phyloP scores from a whole-genome alignment of 1,139 yeast species.

The Entelexis paramagnoliae region DNA sequence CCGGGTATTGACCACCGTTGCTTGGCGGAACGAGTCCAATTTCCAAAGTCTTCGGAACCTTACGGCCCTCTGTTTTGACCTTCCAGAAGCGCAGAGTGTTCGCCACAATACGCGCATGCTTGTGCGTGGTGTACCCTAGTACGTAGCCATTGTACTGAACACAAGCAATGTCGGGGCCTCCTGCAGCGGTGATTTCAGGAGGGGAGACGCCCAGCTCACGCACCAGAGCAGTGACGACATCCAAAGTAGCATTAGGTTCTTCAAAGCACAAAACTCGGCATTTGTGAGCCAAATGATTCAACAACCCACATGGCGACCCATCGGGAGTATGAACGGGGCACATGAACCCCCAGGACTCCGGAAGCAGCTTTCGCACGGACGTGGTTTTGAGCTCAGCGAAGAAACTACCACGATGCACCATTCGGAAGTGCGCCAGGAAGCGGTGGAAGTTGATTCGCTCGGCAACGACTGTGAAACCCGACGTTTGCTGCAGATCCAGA shows the following conservation, averaged over 20 bases:
- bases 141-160: conserved; percentile 89
- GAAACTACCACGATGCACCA: conserved; percentile 99
- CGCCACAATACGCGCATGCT: conserved; percentile 75
- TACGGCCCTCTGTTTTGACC: conserved; percentile 57
- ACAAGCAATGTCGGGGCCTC: conserved; percentile 80
- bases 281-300: conserved; percentile 92
- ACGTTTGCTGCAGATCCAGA: conserved; percentile 92
- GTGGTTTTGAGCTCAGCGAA: conserved; percentile 97
- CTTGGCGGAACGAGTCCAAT: conserved; percentile 95
- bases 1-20: conserved; percentile 93
- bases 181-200: conserved; percentile 43
- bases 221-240: conserved; percentile 60
- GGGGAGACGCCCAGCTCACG: conserved; percentile 76
- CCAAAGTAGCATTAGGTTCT: conserved; percentile 40
- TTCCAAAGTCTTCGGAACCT: conserved; percentile 79
- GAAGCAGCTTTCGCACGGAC: conserved; percentile 88
- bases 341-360: conserved; percentile 97
- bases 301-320: conserved; percentile 98
- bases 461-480: conserved; percentile 97
- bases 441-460: conserved; percentile 96
- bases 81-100: conserved; percentile 91
- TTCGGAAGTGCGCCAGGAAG: conserved; percentile 91
- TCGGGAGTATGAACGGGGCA: conserved; percentile 99
- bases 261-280: conserved; percentile 76
- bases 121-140: conserved; percentile 90